Percentiles rank a stretch among this genome's conserved stretches.
Evolutionary conservation across 805 yeast genomes (phyloP).

Genomic region (Candida dajiaensis): DNA sequence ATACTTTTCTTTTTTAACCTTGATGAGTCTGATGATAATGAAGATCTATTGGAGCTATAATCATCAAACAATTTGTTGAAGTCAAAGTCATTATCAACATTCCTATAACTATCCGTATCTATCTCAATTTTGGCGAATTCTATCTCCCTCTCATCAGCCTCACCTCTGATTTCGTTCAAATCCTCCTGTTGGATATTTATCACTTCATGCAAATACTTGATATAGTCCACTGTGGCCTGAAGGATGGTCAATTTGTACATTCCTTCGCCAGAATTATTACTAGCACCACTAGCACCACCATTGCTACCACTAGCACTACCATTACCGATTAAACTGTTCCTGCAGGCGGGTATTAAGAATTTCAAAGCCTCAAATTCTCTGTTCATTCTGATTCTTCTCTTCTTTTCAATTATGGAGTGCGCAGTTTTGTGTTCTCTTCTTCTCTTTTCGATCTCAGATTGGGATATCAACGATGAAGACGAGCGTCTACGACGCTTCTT

Average conservation of each 20-base stretch:
- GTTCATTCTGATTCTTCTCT: constrained; percentile 72
- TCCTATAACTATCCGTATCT: constrained; percentile 52
- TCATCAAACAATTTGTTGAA: constrained; percentile 29
- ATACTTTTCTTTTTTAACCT: background rate
- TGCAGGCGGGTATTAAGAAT: constrained; percentile 72
- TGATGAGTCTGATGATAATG: background rate
- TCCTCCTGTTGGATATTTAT: constrained; percentile 44
- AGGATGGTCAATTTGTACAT: constrained; percentile 78
- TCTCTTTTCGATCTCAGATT: constrained; percentile 32
- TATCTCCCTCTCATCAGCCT: constrained; percentile 14
- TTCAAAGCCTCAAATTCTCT: constrained; percentile 79
- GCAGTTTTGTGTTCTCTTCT: constrained; percentile 46
- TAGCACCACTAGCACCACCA: constrained; percentile 5
- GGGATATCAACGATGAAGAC: constrained; percentile 20
- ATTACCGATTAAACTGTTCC: constrained; percentile 28
- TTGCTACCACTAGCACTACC: constrained; percentile 9
- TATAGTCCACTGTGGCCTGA: constrained; percentile 79
- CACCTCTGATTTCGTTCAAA: constrained; percentile 32
- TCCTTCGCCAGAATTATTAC: constrained; percentile 38
- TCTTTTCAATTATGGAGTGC: constrained; percentile 76
- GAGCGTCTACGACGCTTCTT: constrained; percentile 23
- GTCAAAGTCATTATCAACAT: constrained; percentile 50
- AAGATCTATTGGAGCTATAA: constrained; percentile 1
- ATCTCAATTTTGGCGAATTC: constrained; percentile 49
- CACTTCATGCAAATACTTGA: constrained; percentile 59